Evolutionary conservation across 1,284 basidiomycete species (phyloP).

Genomic region (Papiliotrema terrestris): DNA sequence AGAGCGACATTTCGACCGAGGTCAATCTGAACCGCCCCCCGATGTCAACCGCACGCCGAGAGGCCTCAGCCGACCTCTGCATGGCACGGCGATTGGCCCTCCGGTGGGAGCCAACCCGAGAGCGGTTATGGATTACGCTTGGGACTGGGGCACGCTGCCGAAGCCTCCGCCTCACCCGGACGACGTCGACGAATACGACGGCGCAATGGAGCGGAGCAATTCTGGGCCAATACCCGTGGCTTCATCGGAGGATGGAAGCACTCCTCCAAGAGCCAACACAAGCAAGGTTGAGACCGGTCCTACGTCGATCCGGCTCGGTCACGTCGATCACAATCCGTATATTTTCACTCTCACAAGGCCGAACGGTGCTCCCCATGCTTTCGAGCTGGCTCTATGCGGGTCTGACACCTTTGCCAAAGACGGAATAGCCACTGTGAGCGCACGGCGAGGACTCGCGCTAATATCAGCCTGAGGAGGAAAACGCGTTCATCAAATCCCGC

Average conservation of each 20-base stretch:
- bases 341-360: slow-evolving; percentile 52
- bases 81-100: slow-evolving; percentile 1
- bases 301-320: slow-evolving; percentile 35
- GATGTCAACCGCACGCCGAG: neutral
- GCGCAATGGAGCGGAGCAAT: neutral
- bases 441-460: neutral
- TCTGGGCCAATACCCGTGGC: neutral
- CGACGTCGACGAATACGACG: neutral
- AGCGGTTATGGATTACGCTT: slow-evolving; percentile 41
- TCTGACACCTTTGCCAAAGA: slow-evolving; percentile 32
- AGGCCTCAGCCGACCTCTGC: neutral
- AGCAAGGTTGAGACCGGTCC: no score
- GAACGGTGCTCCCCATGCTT: slow-evolving; percentile 46
- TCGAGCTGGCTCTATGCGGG: slow-evolving; percentile 52
- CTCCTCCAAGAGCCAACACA: neutral
- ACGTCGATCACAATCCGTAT: slow-evolving; percentile 50
- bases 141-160: slow-evolving; percentile 42
- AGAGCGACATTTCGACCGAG: slow-evolving; percentile 18
- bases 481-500: slow-evolving; percentile 48
- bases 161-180: neutral
- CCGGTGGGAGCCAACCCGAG: slow-evolving; percentile 11
- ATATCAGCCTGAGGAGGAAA: slow-evolving; percentile 27
- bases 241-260: neutral
- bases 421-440: slow-evolving; percentile 21
- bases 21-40: slow-evolving; percentile 28